Evolutionary conservation across 2,329 filamentous ascomycete species (phyloP), one percentile per base, ranked within the genome.

Genomic region (Sporothrix euskadiensis): DNA sequence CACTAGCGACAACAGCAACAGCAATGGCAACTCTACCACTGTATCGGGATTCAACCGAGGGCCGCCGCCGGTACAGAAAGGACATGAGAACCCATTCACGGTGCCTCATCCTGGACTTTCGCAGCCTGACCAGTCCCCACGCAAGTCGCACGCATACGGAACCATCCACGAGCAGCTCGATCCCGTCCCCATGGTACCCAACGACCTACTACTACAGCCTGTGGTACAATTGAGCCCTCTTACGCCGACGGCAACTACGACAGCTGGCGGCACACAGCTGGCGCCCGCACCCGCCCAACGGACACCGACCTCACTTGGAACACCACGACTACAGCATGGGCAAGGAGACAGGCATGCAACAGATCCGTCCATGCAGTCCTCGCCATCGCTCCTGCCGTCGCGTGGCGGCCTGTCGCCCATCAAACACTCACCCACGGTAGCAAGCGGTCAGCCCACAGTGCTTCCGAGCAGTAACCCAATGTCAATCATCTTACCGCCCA

Each of bases 401-500:
- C 82, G 81, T 69, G 85, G 83, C 19, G 86, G 86, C 3, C 76
- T 87, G 35, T 88, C 86, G 14, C 86, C 86, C 1, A 84, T 81
- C 39, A 88, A 88, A 77, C 84, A 85, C 71, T 87, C 86, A 19
- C 84, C 86, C 32, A 81, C 83, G 26, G 80, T 81, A n/a, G 77
- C 78, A 52, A 78, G 79, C 35, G 76, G 79, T 71, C 74, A 78
- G 72, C 74, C 77, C 71, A 80, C 77, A 63, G 77, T 79, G 63
- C 71, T 77, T 77, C 69, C 79, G 74, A 74, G 76, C 72, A 78
- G 76, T n/a, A 79, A 78, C 71, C 80, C 79, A 5, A 76, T 81
- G 22, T 79, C 83, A 16, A 82, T 86, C 0, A 84, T 90, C 32
- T 81, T 91, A 2, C 89, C 89, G 5, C 89, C 89, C 0, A 80